Conservation (phyloP, 345 rosid species). For the Eucalyptus cloeziana region DNA sequence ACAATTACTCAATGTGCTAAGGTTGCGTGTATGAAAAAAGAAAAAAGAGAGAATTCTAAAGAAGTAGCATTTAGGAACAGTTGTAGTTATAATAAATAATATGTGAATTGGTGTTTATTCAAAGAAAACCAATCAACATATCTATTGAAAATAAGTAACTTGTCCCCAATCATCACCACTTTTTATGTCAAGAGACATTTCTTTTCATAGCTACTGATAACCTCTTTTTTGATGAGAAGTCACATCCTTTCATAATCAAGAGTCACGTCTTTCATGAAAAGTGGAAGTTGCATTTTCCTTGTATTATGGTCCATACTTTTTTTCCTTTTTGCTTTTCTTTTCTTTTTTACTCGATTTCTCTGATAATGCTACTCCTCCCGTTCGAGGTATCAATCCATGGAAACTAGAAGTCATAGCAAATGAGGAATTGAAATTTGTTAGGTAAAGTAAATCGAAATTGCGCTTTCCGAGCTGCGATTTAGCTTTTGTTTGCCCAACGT, state of each 20-base stretch:
- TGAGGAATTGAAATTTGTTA: background rate
- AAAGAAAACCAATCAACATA: no score
- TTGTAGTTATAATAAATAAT: no score
- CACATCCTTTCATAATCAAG: no score
- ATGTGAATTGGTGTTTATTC: no score
- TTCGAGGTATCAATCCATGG: background rate
- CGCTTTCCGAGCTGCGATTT: background rate
- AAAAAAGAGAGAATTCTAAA: no score
- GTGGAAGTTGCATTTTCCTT: background rate
- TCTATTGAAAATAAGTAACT: accelerated
- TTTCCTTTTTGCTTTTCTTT: background rate
- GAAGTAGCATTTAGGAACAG: no score
- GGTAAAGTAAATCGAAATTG: background rate
- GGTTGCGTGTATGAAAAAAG: no score
- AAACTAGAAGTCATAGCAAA: background rate
- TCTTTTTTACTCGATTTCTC: background rate
- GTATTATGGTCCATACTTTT: background rate
- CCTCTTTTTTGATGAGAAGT: no score
- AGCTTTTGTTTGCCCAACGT: background rate
- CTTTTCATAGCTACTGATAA: no score
- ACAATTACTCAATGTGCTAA: no score
- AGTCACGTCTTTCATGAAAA: background rate
- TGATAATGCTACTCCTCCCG: background rate
- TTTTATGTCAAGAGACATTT: no score
- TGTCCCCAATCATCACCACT: no score